Evolutionary conservation across 116 monocot species (phyloP), one percentile per base, ranked within the genome.

Genomic region (Zostera marina): DNA sequence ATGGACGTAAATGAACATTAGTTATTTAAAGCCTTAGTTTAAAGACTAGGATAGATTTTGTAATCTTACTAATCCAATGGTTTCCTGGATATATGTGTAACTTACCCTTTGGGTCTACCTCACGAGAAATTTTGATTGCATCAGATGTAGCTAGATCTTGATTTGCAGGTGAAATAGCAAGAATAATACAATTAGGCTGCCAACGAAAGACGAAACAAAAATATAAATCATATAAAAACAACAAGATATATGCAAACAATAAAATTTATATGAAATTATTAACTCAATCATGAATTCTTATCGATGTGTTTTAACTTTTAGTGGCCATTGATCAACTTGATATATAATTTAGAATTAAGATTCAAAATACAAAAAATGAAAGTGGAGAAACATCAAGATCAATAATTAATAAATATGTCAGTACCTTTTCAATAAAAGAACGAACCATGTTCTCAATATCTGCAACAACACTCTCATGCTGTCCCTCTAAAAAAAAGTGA

Each of bases 111-210:
- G 91, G 91, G 62, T 91, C 91, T 20, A 91, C 79, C 73, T 91
- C 91, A 68, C 91, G 91, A 10, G 91, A 82, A 43, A 91, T 91
- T 67, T 91, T 91, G 51, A 91, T 85, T 15, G 91, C 91, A 74
- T 91, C 91, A 63, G 86, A 91, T 56, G 91, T 91, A 66, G 91
- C 91, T 71, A 91, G 85, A 80, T 91, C 91, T 68, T 91, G 91
- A 82, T 91, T 91, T 40, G 86, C 91, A 26, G 91, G 91, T 56
- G 91, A 91, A 69, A 91, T 74, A 19, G 91, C 91, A 41, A 91
- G 52, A 72, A 91, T 91, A 41, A 91, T 80, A 66, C 86, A 85
- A 61, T 91, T 91, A 54, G 91, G 91, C 91, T 91, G 91, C 59
- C 77, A 52, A 56, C 20, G n/a, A 61, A 57, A 74, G 23, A 12